A percentile compares a stretch with the other conserved stretches of the same genome.
Evolutionary conservation across 2,329 filamentous ascomycete genomes (phyloP).

Genomic region (Eurotiales sp.): DNA sequence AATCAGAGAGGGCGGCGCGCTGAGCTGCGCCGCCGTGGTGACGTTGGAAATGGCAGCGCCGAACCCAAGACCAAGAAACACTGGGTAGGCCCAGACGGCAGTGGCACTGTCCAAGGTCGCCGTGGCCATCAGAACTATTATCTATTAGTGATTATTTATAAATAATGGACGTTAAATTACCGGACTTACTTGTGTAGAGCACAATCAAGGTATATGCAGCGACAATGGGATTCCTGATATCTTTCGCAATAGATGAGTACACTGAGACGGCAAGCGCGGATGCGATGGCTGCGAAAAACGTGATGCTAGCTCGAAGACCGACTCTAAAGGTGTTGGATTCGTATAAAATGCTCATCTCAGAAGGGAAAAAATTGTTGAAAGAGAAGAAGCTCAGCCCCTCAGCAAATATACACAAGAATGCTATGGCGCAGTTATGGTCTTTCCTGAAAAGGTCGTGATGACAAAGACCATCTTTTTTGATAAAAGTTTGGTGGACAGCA

Average conservation of each 20-base stretch:
- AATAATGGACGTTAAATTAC: too few relatives aligned
- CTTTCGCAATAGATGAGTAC: too few relatives aligned
- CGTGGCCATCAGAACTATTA: neutral
- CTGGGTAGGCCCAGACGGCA: neutral
- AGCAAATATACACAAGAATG: neutral
- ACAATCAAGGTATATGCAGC: too few relatives aligned
- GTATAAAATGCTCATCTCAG: neutral
- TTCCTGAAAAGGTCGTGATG: neutral
- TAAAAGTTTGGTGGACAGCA: neutral
- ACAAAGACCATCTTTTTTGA: neutral
- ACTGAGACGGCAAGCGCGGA: neutral
- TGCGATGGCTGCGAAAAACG: neutral
- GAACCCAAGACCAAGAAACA: neutral
- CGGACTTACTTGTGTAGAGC: too few relatives aligned
- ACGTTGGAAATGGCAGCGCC: neutral
- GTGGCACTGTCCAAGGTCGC: neutral
- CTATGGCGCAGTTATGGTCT: neutral
- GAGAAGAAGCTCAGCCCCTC: neutral
- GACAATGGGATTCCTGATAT: neutral
- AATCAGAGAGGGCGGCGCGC: neutral
- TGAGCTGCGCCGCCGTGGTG: neutral
- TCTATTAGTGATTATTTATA: too few relatives aligned
- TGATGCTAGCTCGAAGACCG: neutral
- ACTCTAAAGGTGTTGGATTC: neutral
- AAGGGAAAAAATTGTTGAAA: neutral